These are phyloP conservation scores for Termitomyces bulborhizus DNA, from an alignment of 768 basidiomycete genomes.

Conservation along the genomic window DNA sequence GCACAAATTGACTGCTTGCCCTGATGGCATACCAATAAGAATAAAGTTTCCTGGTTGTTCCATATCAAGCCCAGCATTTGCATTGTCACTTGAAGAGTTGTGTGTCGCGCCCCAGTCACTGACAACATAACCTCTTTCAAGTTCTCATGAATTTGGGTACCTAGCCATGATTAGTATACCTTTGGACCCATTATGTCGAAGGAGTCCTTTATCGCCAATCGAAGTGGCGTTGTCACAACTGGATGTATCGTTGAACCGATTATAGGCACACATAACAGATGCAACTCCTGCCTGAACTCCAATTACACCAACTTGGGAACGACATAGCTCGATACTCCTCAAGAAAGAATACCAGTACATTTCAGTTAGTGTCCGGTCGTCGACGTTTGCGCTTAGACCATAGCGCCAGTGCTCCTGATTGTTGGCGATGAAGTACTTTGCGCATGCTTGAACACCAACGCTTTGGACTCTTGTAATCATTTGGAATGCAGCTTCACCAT, in stretches of 20 bases:
- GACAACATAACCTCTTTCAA: too few species aligned
- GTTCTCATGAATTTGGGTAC: too few species aligned
- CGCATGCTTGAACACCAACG: slow-evolving; percentile 55
- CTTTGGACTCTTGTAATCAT: slow-evolving; percentile 55
- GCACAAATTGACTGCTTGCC: too few species aligned
- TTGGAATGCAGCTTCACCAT: slow-evolving; percentile 53
- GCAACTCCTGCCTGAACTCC: slow-evolving; percentile 34
- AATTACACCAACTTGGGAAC: too few species aligned
- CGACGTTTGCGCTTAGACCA: too few species aligned
- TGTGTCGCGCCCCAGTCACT: too few species aligned
- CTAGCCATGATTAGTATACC: slow-evolving; percentile 18
- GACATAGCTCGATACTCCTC: slow-evolving; percentile 31
- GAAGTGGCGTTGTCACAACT: slow-evolving; percentile 56
- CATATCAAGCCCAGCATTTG: too few species aligned
- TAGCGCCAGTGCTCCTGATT: too few species aligned
- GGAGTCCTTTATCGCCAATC: slow-evolving; percentile 33
- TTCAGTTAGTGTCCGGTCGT: slow-evolving; percentile 41
- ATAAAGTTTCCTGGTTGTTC: too few species aligned
- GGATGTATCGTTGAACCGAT: slow-evolving; percentile 53
- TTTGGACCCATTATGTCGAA: slow-evolving; percentile 36
- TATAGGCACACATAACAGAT: slow-evolving; percentile 48
- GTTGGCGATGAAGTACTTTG: too few species aligned
- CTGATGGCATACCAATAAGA: too few species aligned
- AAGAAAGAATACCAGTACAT: slow-evolving; percentile 47
- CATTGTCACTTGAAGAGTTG: too few species aligned